Base-by-base conservation (phyloP, 805 yeast species). In the Suhomyces pyralidae region DNA sequence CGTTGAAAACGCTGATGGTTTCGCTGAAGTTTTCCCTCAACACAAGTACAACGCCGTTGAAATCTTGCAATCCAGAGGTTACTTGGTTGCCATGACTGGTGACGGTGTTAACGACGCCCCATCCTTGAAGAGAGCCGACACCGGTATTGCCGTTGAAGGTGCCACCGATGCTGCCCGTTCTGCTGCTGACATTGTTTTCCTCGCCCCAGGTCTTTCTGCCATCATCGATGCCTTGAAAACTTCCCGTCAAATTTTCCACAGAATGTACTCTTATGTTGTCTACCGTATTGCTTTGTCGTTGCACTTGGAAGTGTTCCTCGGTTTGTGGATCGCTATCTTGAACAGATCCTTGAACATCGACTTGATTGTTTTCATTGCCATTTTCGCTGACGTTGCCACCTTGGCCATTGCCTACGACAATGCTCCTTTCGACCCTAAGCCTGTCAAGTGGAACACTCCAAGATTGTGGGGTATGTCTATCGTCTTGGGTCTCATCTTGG, bases 81-180 rank as follows among this genome's bases (percentile, higher is more conserved):
- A 88, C 86, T 83, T 90, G 79, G 96, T 91, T 79, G 97, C 97
- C 78, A 90, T 90, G 97, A 90, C 97, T 82, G 97, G 97, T 88
- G 97, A 90, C 74, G 97, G 97, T 89, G 97, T 90, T 73, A 90
- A 90, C 82, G 97, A 90, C 80, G 96, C 97, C 68, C 97, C 97
- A 69, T 90, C 97, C 61, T 84, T 90, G 79, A 90, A 90, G 90
- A 90, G 90, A 84, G 96, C 75, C 61, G 79, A 75, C 68, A 75
- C 79, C 58, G 97, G 97, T 86, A 91, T 91, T 81, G 97, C 97
- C 70, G 97, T 90, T 76, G 96, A 90, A 81, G 97, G 96, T 86
- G 92, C 96, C 68, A 88, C 96, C 65, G 97, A 90, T 80, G 93
- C 96, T 76, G 97, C 97, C 63, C 85, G 94, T 81, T 89, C 96